Evolutionary conservation across 371 early-diverging fungal genomes (phyloP), one percentile per base, ranked within the genome.

Genomic region (Blakeslea trispora): DNA sequence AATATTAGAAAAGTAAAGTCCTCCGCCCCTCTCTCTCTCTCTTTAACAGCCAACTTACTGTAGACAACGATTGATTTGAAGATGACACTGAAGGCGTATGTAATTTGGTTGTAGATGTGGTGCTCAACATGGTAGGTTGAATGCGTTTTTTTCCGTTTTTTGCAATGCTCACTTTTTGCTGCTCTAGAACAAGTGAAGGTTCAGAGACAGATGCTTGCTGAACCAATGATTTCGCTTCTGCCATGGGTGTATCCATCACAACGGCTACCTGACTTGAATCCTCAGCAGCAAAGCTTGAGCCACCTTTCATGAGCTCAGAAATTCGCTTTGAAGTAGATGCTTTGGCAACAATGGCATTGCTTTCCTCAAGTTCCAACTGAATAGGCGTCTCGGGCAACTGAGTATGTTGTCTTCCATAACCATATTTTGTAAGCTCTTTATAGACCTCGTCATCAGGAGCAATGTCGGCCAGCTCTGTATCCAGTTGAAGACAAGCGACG

Each of bases 101-200:
- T 7, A 0, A 22, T 18, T n/a, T 5, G 11, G 44, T 13, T 42
- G 42, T 21, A 14, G 43, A 21, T 5, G 28, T 31, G 5, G 54
- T 18, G 52, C 77, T 73, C 32, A 90, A 53, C 44, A 85, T 79
- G 14, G 84, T 72, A 4, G 94, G 94, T 51, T 84, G 84, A 37
- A 94, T 92, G 19, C 94, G 72, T 46, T 85, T 86, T 69, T 88
- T 87, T 0, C 94, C 94, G 59, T 90, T 88, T 41, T 84, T 85
- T 6, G 83, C 84, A 24, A 85, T 71, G 0, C 91, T 83, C 14
- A 89, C 81, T 17, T 68, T 80, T 64, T 91, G 92, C 24, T 71
- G 49, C 5, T 40, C 23, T 9, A 37, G 10, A 45, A 45, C 62
- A 17, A 39, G n/a, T 13, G 56, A 39, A 15, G 67, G 58, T 9